Evolutionary conservation across 1,284 basidiomycete genomes (phyloP).

Genomic region (Agroathelia rolfsii): DNA sequence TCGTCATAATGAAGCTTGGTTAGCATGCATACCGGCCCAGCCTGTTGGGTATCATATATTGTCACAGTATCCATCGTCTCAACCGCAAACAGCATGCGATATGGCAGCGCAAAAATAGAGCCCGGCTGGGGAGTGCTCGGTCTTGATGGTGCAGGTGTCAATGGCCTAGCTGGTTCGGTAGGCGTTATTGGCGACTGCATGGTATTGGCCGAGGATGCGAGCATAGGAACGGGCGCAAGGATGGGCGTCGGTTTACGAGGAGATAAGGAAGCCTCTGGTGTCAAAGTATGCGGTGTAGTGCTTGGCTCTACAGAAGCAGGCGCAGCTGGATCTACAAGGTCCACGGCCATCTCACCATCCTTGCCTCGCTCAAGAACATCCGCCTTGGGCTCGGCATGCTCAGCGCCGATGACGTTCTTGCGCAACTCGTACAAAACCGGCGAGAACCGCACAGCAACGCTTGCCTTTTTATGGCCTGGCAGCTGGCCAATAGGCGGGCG

Average conservation of each 20-base stretch:
- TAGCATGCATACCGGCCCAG: conserved; percentile 85
- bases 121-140: conserved; percentile 31
- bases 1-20: conserved; percentile 96
- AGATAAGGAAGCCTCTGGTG: conserved; percentile 8
- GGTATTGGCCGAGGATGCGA: conserved; percentile 15
- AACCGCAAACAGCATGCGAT: conserved; percentile 92
- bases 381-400: conserved; percentile 35
- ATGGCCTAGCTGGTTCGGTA: conserved; percentile 16
- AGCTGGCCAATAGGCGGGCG: conserved; percentile 88
- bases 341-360: conserved; percentile 54
- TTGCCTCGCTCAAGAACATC: conserved; percentile 60
- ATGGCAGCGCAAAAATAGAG: conserved; percentile 82
- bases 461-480: conserved; percentile 93
- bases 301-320: too few relatives aligned
- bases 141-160: conserved; percentile 14
- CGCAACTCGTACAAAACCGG: conserved; percentile 89
- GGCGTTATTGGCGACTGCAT: too few relatives aligned
- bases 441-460: conserved; percentile 89
- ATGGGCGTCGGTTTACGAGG: conserved; percentile 20
- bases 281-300: conserved; percentile 14
- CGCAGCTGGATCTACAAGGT: conserved; percentile 48
- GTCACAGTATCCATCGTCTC: conserved; percentile 94
- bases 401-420: conserved; percentile 36
- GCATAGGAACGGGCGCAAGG: conserved; percentile 27
- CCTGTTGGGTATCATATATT: conserved; percentile 96